Percentiles rank a stretch among this genome's conserved stretches.
Evolutionary conservation across 2,329 filamentous ascomycete species (phyloP).

Genomic region (Gaeumannomyces tritici): DNA sequence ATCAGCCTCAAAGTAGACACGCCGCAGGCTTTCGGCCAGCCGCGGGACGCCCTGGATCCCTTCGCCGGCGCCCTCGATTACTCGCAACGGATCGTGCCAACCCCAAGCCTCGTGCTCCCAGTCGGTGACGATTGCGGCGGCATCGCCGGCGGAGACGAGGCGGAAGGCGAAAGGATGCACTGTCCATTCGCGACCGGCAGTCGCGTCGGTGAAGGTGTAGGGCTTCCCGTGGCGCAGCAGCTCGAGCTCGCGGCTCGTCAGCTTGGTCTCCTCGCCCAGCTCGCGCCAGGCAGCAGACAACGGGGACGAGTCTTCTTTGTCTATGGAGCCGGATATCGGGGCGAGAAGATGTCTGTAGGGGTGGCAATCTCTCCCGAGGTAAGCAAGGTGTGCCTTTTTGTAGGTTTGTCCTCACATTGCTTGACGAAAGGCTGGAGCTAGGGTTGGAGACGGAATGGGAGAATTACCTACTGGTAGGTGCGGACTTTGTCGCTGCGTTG

Average conservation of each 20-base stretch:
- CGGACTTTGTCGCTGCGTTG: conserved; percentile 47
- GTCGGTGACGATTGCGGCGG: conserved; percentile 39
- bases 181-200: conserved; percentile 47
- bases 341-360: conserved; percentile 41
- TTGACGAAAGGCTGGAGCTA: not conserved
- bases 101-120: conserved; percentile 52
- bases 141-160: conserved; percentile 31
- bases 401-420: not conserved
- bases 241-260: conserved; percentile 34
- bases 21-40: conserved; percentile 44
- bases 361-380: not conserved
- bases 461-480: conserved; percentile 43
- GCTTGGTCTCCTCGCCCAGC: conserved; percentile 50
- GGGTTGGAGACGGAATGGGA: too few relatives aligned
- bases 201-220: conserved; percentile 45
- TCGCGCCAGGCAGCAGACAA: conserved; percentile 52
- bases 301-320: conserved; percentile 39
- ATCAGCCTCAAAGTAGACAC: conserved; percentile 50
- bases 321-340: conserved; percentile 53
- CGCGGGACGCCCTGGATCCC: conserved; percentile 40
- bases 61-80: conserved; percentile 36
- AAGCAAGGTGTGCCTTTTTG: not conserved
- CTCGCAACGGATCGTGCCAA: conserved; percentile 42
- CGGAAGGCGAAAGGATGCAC: conserved; percentile 53
- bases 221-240: conserved; percentile 48